phyloP scores from a whole-genome alignment of 2,329 filamentous ascomycete species.

The Stagonosporopsis chrysanthemi region DNA sequence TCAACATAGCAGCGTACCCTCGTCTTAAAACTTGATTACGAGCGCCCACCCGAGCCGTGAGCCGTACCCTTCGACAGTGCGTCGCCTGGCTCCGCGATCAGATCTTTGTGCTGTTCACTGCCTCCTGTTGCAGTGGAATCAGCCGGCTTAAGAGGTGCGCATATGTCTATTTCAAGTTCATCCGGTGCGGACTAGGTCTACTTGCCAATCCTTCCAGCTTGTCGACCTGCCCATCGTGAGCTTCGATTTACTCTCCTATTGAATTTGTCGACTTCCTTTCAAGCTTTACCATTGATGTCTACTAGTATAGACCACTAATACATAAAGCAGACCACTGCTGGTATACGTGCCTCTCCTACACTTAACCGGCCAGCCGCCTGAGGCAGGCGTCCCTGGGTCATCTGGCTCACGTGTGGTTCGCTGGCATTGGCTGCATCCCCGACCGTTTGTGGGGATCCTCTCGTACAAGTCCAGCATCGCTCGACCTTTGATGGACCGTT shows the following conservation, averaged over 20 bases:
- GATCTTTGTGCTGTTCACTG: slow-evolving; percentile 35
- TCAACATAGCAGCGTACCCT: slow-evolving; percentile 32
- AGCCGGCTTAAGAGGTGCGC: slow-evolving; percentile 42
- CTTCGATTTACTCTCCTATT: slow-evolving; percentile 3
- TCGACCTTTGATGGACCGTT: slow-evolving; percentile 30
- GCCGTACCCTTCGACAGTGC: slow-evolving; percentile 30
- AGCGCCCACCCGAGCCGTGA: slow-evolving; percentile 33
- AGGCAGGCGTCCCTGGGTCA: slow-evolving; percentile 35
- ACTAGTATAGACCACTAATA: slow-evolving; percentile 37
- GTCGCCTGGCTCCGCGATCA: slow-evolving; percentile 30
- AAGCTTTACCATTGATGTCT: slow-evolving; percentile 27
- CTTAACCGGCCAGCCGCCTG: slow-evolving; percentile 35
- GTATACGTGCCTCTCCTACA: slow-evolving; percentile 13
- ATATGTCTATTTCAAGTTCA: slow-evolving; percentile 39
- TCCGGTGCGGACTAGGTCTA: slow-evolving; percentile 32
- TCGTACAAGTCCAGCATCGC: slow-evolving; percentile 31
- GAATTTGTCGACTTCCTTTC: slow-evolving; percentile 23
- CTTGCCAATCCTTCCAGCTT: slow-evolving; percentile 17
- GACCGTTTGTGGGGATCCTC: slow-evolving; percentile 36
- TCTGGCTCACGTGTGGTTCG: slow-evolving; percentile 39
- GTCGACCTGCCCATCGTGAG: not conserved
- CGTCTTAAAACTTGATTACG: slow-evolving; percentile 36
- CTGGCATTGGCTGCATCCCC: slow-evolving; percentile 20
- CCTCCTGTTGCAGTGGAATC: slow-evolving; percentile 31
- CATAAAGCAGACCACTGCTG: slow-evolving; percentile 26